Percentiles rank a stretch among this genome's conserved stretches.
These are phyloP conservation scores for Populus tremula DNA, from an alignment of 345 rosid species.

Conservation along the genomic window DNA sequence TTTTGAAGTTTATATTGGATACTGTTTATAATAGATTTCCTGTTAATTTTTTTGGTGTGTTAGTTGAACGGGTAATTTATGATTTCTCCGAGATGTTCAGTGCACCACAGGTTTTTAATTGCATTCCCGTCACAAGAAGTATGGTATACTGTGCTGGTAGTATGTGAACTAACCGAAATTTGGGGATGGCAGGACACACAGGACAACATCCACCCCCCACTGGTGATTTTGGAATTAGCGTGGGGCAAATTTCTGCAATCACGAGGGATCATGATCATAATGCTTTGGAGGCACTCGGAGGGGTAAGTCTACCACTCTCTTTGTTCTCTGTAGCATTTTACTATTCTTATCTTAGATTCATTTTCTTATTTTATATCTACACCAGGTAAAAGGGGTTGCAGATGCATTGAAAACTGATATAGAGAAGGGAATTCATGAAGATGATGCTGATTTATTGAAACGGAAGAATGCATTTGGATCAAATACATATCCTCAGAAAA, in stretches of 20 bases:
- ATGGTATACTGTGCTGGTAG: neutral
- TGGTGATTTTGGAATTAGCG: slow-evolving; percentile 64
- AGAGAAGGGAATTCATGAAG: slow-evolving; percentile 62
- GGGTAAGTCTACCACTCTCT: slow-evolving; percentile 42
- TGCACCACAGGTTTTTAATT: neutral
- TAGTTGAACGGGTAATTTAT: neutral
- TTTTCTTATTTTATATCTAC: slow-evolving; percentile 16
- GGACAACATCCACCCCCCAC: slow-evolving; percentile 30
- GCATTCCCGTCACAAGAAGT: neutral
- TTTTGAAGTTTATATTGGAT: neutral
- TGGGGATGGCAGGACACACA: slow-evolving; percentile 27
- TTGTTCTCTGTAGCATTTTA: neutral
- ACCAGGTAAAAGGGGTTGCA: slow-evolving; percentile 73
- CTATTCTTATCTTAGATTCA: neutral
- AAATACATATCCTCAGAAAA: slow-evolving; percentile 89
- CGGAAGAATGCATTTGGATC: slow-evolving; percentile 85
- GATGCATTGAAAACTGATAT: slow-evolving; percentile 52
- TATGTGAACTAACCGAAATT: neutral
- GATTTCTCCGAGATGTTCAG: neutral
- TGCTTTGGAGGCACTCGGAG: slow-evolving; percentile 60
- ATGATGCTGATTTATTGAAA: slow-evolving; percentile 59
- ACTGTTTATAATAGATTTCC: neutral
- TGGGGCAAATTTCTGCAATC: slow-evolving; percentile 72
- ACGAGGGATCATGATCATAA: slow-evolving; percentile 67
- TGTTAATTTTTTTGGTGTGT: neutral